Percentiles rank a stretch among this genome's conserved stretches.
Evolutionary conservation across 805 yeast species (phyloP).

Genomic region (Hanseniaspora thailandica): DNA sequence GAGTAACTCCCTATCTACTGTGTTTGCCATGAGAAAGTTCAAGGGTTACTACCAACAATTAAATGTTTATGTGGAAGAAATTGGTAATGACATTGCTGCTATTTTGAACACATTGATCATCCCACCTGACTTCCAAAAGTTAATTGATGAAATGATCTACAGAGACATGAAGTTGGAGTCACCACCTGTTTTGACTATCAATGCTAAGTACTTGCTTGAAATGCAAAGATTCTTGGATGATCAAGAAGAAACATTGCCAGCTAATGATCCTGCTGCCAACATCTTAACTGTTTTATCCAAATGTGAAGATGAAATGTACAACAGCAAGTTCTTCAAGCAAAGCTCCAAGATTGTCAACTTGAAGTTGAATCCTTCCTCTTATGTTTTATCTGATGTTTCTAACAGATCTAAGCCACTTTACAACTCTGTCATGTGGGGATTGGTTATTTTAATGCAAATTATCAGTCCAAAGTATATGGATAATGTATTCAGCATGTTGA

Average conservation of each 20-base stretch:
- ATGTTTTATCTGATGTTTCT: conserved; percentile 37
- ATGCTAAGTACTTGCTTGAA: conserved; percentile 36
- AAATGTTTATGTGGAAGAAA: conserved; percentile 27
- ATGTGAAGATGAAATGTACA: conserved; percentile 29
- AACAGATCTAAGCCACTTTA: conserved; percentile 47
- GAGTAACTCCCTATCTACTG: conserved; percentile 20
- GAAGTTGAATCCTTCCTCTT: conserved; percentile 46
- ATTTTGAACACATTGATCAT: conserved; percentile 22
- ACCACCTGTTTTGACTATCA: conserved; percentile 37
- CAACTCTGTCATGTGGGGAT: conserved; percentile 69
- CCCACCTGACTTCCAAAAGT: conserved; percentile 25
- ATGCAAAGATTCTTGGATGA: conserved; percentile 36
- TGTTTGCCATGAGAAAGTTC: conserved; percentile 25
- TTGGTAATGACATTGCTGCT: conserved; percentile 22
- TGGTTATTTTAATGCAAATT: conserved; percentile 71
- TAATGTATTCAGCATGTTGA: conserved; percentile 25
- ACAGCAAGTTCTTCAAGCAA: conserved; percentile 28
- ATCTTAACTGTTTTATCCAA: conserved; percentile 30
- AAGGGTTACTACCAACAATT: conserved; percentile 26
- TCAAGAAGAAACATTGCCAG: conserved; percentile 34
- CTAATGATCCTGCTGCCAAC: conserved; percentile 45
- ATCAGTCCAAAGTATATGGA: not conserved
- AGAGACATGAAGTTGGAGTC: conserved; percentile 23
- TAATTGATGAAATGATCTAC: conserved; percentile 24
- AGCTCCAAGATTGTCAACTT: conserved; percentile 42